A percentile compares a stretch with the other conserved stretches of the same genome.
These are phyloP conservation scores for Asterophora parasitica DNA, from an alignment of 768 basidiomycete genomes.

Conservation along the genomic window DNA sequence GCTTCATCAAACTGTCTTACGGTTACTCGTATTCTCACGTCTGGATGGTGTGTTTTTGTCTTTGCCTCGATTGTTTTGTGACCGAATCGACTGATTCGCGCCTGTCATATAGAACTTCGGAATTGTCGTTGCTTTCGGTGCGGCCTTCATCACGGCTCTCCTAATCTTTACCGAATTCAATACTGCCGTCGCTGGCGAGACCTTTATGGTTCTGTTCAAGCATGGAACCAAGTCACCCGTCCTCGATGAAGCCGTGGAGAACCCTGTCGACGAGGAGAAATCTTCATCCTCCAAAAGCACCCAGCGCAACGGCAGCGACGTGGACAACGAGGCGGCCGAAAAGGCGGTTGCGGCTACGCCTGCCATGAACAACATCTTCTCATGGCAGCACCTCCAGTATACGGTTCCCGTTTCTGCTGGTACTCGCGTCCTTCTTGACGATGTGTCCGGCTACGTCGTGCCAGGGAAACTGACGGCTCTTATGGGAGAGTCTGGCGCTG, in stretches of 20 bases:
- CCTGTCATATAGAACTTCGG: slow-evolving; percentile 49
- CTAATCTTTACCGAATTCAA: slow-evolving; percentile 56
- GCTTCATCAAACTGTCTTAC: slow-evolving; percentile 45
- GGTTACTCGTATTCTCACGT: slow-evolving; percentile 37
- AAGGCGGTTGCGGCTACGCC: slow-evolving; percentile 36
- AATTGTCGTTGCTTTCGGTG: slow-evolving; percentile 61
- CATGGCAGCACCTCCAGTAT: slow-evolving; percentile 74
- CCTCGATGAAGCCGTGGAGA: slow-evolving; percentile 27
- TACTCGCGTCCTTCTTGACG: slow-evolving; percentile 51
- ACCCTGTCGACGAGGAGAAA: slow-evolving; percentile 33
- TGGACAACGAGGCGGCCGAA: slow-evolving; percentile 19
- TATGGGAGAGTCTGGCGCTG: slow-evolving; percentile 58
- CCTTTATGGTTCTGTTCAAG: slow-evolving; percentile 58
- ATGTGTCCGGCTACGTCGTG: slow-evolving; percentile 74
- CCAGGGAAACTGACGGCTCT: slow-evolving; percentile 78
- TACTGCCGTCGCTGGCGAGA: slow-evolving; percentile 32
- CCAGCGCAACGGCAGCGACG: slow-evolving; percentile 31
- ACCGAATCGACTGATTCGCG: background rate
- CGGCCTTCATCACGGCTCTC: slow-evolving; percentile 52
- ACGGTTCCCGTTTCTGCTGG: slow-evolving; percentile 51
- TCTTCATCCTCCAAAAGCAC: slow-evolving; percentile 1
- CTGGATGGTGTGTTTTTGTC: slow-evolving; percentile 35
- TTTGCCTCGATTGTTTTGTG: background rate
- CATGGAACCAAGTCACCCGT: slow-evolving; percentile 39
- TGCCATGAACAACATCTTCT: slow-evolving; percentile 60